Percentiles rank a stretch among this genome's conserved stretches.
Evolutionary conservation across 495 filamentous ascomycete genomes (phyloP).

Genomic region (Podospora comata): DNA sequence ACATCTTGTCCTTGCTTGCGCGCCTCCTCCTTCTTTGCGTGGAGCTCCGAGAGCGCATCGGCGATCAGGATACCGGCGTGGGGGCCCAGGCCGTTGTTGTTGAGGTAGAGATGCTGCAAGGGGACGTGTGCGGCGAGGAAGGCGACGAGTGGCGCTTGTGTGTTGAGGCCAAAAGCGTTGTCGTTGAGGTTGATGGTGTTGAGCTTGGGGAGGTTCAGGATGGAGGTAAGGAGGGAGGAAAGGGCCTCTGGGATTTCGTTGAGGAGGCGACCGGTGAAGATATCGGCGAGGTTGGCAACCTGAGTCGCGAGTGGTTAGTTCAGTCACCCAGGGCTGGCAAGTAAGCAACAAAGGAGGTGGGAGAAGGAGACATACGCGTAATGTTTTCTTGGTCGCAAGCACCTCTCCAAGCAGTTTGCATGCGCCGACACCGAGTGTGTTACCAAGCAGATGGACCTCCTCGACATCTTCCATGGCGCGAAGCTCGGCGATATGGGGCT

Average conservation of each 20-base stretch:
- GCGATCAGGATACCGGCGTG: slow-evolving; percentile 82
- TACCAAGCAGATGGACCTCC: slow-evolving; percentile 79
- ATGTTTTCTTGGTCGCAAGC: slow-evolving; percentile 72
- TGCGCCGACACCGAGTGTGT: slow-evolving; percentile 87
- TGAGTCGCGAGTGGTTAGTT: slow-evolving; percentile 37
- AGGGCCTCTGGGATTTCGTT: slow-evolving; percentile 91
- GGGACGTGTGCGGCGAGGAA: slow-evolving; percentile 84
- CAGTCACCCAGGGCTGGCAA: not conserved
- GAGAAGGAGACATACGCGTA: slow-evolving; percentile 52
- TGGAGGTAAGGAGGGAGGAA: slow-evolving; percentile 75
- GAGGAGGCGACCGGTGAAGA: slow-evolving; percentile 92
- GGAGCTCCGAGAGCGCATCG: slow-evolving; percentile 72
- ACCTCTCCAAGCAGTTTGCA: slow-evolving; percentile 77
- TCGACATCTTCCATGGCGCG: slow-evolving; percentile 70
- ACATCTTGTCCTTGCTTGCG: slow-evolving; percentile 63
- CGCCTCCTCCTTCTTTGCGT: slow-evolving; percentile 72
- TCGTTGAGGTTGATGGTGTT: slow-evolving; percentile 94
- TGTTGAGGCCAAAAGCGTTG: slow-evolving; percentile 96
- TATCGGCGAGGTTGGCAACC: slow-evolving; percentile 88
- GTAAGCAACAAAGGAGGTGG: not conserved
- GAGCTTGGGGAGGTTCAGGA: slow-evolving; percentile 75
- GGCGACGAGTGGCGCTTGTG: slow-evolving; percentile 73
- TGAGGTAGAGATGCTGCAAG: slow-evolving; percentile 86
- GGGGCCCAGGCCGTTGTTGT: slow-evolving; percentile 97
- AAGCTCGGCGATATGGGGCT: slow-evolving; percentile 75